Evolutionary conservation across 805 yeast genomes (phyloP), one percentile per base, ranked within the genome.

Genomic region (Metschnikowia vanudenii): DNA sequence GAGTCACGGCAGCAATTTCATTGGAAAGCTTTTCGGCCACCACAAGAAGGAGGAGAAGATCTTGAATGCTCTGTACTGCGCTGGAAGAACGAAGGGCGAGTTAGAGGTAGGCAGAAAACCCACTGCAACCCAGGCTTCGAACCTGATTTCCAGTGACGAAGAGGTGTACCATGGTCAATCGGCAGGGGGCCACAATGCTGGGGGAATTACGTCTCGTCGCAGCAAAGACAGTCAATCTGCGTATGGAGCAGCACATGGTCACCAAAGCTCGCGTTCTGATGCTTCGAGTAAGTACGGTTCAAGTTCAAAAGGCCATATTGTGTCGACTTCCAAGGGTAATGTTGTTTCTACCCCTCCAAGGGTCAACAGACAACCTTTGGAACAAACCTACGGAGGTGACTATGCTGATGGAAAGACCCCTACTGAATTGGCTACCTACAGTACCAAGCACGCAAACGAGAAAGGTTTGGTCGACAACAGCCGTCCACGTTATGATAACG

Each of bases 351-450:
- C 57, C n/a, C 71, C 73, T 12, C 72, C 72, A 13, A 49, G 45
- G 37, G 52, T 64, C 31, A 53, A 54, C 34, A 57, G 68, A 30
- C 46, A 51, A 32, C 71, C 72, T 1, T 59, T 68, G 38, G 61
- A 55, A 4, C 61, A 58, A 41, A 61, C 55, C 19, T 53, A 56
- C 19, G 57, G 64, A 9, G 71, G 73, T 4, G 73, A 68, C 52
- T 68, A 53, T 40, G 47, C 73, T 49, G 65, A 64, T 50, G 59
- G 61, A 17, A 66, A 67, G 54, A 49, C 49, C 19, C 70, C 72
- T 10, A 58, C 60, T 34, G 68, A 67, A 43, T 53, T 57, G 37
- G 8, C 49, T 12, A 16, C 40, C 11, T 30, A 35, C 43, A 39
- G 14, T 20, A 42, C 44, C 31, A 28, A 13, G 29, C 28, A 16